A percentile compares a stretch with the other conserved stretches of the same genome.
These are phyloP conservation scores for Hypoxylon subgilvum DNA, from an alignment of 495 filamentous ascomycete genomes.

Conservation along the genomic window DNA sequence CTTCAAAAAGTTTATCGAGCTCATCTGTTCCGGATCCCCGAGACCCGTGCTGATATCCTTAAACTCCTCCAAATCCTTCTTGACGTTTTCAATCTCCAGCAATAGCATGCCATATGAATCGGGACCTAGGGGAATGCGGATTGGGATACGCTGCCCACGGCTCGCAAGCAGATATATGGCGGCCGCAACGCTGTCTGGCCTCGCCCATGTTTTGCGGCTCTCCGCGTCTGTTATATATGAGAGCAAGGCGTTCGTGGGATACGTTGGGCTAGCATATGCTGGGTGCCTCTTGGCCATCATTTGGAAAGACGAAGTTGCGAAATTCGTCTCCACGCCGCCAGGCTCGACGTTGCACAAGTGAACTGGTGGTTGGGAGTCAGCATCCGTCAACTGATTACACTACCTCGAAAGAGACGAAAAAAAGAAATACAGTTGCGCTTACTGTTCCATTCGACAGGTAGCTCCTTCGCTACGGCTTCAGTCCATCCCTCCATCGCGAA, in stretches of 20 bases:
- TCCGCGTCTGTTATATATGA: slow-evolving; percentile 43
- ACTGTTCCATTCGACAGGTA: slow-evolving; percentile 58
- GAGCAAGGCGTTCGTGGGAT: slow-evolving; percentile 47
- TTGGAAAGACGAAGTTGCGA: slow-evolving; percentile 36
- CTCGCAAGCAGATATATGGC: slow-evolving; percentile 47
- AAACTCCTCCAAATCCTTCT: slow-evolving; percentile 43
- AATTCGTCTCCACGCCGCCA: slow-evolving; percentile 57
- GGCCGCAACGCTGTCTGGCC: slow-evolving; percentile 45
- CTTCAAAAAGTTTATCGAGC: slow-evolving; percentile 36
- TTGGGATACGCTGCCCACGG: slow-evolving; percentile 46
- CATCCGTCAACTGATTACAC: too few species aligned
- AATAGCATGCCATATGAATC: slow-evolving; percentile 50
- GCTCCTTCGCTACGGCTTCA: slow-evolving; percentile 57
- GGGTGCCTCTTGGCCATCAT: slow-evolving; percentile 36
- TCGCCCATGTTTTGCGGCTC: slow-evolving; percentile 42
- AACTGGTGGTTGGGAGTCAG: too few species aligned
- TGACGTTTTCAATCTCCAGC: slow-evolving; percentile 39
- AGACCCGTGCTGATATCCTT: slow-evolving; percentile 46
- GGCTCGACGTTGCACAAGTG: slow-evolving; percentile 58
- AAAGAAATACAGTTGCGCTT: slow-evolving; percentile 25
- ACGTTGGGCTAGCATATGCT: slow-evolving; percentile 47
- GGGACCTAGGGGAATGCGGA: slow-evolving; percentile 52
- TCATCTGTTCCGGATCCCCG: slow-evolving; percentile 39
- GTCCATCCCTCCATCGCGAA: slow-evolving; percentile 63
- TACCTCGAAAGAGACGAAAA: neutral